Evolutionary conservation across 495 filamentous ascomycete genomes (phyloP), one percentile per base, ranked within the genome.

Genomic region (Talaromyces borbonicus): DNA sequence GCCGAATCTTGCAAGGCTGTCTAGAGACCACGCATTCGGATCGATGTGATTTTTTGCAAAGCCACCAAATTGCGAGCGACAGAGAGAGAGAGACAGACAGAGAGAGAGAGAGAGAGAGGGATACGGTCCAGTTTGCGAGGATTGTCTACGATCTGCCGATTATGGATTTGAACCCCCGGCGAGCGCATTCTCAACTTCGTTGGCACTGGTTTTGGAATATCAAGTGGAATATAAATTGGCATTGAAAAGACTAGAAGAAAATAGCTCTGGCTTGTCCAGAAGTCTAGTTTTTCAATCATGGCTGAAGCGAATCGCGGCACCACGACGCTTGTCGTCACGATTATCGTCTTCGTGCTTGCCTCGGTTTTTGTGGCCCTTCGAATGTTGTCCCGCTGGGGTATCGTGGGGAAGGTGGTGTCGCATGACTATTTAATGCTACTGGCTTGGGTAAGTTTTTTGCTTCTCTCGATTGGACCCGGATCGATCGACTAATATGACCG

Each of bases 341-440:
- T 81, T 6, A 69, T 74, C 31, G 80, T 86, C 40, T 74, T 87
- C 52, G 66, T 70, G 19, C 58, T 84, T 41, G 76, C 85, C 14
- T 78, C 76, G 39, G 54, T 83, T 20, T 87, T 92, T 55, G 85
- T 93, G 45, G 69, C 69, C 20, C 71, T 85, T 2, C 76, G 88
- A 18, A 70, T 93, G 44, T 53, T 85, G 23, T 87, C 84, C 29
- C 76, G 88, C 19, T 69, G 79, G 36, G 79, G 75, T 24, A 80
- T 97, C 27, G 80, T 93, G 37, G 77, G 75, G 50, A 77, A 67
- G 46, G 61, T 89, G 11, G 73, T 71, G 23, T 69, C 71, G 58
- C 87, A 95, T 59, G 90, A 97, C 65, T 87, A 85, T 66, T 74
- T 85, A 53, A 94, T 97, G 50, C 57, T 88, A 18, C 32, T 87